Conservation (phyloP, 805 yeast species). For the Starmerella geochares region DNA sequence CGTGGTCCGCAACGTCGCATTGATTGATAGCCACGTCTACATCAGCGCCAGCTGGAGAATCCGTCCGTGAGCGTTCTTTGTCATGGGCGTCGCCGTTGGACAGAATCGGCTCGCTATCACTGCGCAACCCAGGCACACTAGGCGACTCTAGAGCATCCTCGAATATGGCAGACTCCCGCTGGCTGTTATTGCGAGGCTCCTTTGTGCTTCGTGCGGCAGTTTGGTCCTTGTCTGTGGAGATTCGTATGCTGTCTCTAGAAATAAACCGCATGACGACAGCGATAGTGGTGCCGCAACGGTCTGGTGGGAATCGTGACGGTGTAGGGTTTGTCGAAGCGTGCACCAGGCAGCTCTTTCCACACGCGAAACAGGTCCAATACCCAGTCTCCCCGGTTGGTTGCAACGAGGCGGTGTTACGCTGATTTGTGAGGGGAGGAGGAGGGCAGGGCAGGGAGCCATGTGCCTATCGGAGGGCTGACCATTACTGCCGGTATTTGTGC, state of each 20-base stretch:
- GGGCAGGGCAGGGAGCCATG: constrained; percentile 4
- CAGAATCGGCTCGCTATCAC: background rate
- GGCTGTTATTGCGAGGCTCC: background rate
- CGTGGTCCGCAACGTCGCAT: background rate
- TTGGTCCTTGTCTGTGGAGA: background rate
- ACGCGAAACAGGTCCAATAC: background rate
- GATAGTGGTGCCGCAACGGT: background rate
- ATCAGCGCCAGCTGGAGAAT: background rate
- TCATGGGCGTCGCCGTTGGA: background rate
- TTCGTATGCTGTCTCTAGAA: background rate
- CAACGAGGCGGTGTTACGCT: constrained; percentile 4
- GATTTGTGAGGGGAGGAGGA: constrained; percentile 4
- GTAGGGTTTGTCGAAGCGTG: background rate
- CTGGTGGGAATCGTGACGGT: background rate
- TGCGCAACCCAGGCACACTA: background rate
- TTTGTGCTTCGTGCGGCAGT: background rate
- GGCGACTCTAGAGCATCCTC: background rate
- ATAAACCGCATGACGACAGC: background rate
- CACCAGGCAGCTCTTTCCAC: constrained; percentile 5
- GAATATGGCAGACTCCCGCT: background rate
- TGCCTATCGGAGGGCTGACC: constrained; percentile 7
- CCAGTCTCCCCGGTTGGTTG: constrained; percentile 1
- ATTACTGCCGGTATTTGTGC: background rate
- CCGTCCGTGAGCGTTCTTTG: background rate
- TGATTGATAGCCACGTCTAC: background rate